Conservation (phyloP, 352 stramenopile genomes). For the Blastocystis sp. region DNA sequence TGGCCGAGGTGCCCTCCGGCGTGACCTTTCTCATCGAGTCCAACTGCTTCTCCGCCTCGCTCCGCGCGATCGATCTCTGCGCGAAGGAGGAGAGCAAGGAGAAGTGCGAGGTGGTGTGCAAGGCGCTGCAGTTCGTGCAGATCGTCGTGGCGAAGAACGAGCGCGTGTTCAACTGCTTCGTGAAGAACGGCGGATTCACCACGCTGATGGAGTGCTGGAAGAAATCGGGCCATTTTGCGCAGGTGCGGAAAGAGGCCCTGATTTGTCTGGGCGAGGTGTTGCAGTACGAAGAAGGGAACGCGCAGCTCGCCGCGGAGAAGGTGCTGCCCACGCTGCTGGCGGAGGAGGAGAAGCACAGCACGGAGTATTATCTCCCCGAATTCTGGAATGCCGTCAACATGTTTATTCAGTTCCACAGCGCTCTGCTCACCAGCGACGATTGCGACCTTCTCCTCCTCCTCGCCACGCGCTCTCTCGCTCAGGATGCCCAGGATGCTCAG, state of each 20-base stretch:
- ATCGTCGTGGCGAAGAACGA: not conserved
- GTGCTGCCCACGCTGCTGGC: not conserved
- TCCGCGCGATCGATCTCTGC: not conserved
- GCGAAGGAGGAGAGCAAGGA: not conserved
- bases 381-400: not conserved
- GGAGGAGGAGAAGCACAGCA: not conserved
- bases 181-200: not conserved
- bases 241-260: not conserved
- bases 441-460: not conserved
- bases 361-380: not conserved
- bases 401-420: not conserved
- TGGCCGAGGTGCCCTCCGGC: not conserved
- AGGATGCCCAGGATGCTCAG: too few relatives aligned
- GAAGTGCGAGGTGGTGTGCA: not conserved
- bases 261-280: not conserved
- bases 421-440: not conserved
- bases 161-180: not conserved
- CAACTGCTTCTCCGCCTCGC: not conserved
- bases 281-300: slow-evolving; percentile 6
- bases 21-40: not conserved
- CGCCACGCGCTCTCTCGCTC: too few relatives aligned
- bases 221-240: not conserved
- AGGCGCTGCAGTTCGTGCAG: not conserved
- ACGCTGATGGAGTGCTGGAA: not conserved
- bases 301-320: not conserved